These are phyloP conservation scores for Xerocomellus dryophilus DNA, from an alignment of 768 basidiomycete genomes.

Conservation along the genomic window DNA sequence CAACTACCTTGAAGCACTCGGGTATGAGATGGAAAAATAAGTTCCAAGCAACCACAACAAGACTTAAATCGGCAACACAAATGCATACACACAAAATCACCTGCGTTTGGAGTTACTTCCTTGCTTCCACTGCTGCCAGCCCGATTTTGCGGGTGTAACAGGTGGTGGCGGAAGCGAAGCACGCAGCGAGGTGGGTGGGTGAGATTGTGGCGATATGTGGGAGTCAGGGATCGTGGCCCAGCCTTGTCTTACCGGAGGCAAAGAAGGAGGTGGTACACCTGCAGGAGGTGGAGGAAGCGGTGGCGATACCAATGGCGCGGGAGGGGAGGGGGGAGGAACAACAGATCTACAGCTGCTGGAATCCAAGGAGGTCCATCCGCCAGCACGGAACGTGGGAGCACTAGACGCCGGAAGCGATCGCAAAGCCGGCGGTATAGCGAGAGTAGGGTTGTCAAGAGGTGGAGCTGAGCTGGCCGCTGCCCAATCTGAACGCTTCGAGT, in stretches of 20 bases:
- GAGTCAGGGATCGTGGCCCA: conserved; percentile 3
- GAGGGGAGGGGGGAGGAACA: conserved; percentile 23
- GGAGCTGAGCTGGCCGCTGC: conserved; percentile 10
- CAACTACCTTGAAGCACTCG: not conserved
- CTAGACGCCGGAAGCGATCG: conserved; percentile 16
- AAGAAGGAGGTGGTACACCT: conserved; percentile 4
- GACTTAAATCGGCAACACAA: not conserved
- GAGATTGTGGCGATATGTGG: conserved; percentile 12
- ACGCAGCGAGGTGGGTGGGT: conserved; percentile 8
- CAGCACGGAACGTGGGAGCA: conserved; percentile 53
- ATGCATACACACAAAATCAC: conserved; percentile 7
- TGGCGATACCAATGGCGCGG: conserved; percentile 11
- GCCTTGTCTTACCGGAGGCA: conserved; percentile 1
- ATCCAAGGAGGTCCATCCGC: conserved; percentile 68
- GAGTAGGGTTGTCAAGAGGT: not conserved
- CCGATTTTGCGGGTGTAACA: conserved; percentile 32
- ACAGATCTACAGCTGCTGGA: conserved; percentile 37
- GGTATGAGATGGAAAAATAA: not conserved
- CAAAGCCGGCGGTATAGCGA: conserved; percentile 15
- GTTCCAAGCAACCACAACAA: conserved; percentile 1
- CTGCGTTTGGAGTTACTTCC: conserved; percentile 18
- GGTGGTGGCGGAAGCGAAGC: conserved; percentile 23
- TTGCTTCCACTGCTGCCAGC: conserved; percentile 55
- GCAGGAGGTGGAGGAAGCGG: conserved; percentile 19
- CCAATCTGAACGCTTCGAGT: conserved; percentile 16